phyloP scores from a whole-genome alignment of 2,329 filamentous ascomycete genomes.

The Paracoccidioides lutzii region DNA sequence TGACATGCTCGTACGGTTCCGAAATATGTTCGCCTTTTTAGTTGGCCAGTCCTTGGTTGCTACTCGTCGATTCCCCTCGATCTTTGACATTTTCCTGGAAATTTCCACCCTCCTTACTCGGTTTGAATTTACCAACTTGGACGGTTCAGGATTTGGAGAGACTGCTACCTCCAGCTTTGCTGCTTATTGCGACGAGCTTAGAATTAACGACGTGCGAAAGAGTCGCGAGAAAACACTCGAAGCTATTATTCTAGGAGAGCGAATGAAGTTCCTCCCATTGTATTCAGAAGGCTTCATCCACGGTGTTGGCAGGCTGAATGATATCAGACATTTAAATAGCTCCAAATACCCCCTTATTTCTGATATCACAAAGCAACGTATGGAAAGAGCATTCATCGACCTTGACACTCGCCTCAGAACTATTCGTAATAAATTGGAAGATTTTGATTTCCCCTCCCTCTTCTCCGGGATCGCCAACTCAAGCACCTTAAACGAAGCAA shows the following conservation, averaged over 20 bases:
- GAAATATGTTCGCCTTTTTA: constrained; percentile 52
- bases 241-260: constrained; percentile 76
- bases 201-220: constrained; percentile 63
- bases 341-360: constrained; percentile 60
- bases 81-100: constrained; percentile 50
- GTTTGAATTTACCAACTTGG: constrained; percentile 49
- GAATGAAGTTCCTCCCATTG: constrained; percentile 65
- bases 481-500: constrained; percentile 62
- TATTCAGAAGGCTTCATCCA: constrained; percentile 91
- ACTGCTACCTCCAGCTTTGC: constrained; percentile 40
- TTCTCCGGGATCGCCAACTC: constrained; percentile 83
- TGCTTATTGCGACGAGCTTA: constrained; percentile 61
- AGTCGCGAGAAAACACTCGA: constrained; percentile 85
- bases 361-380: constrained; percentile 56
- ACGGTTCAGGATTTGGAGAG: constrained; percentile 52
- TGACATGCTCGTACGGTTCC: constrained; percentile 45
- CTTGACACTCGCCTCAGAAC: constrained; percentile 58
- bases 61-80: constrained; percentile 40
- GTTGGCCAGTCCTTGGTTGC: constrained; percentile 49
- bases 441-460: constrained; percentile 82
- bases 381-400: constrained; percentile 72
- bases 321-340: constrained; percentile 55
- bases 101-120: constrained; percentile 45
- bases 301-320: constrained; percentile 69
- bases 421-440: constrained; percentile 60